Conservation (phyloP, 2,329 filamentous ascomycete genomes). For the Penicillium sp. region DNA sequence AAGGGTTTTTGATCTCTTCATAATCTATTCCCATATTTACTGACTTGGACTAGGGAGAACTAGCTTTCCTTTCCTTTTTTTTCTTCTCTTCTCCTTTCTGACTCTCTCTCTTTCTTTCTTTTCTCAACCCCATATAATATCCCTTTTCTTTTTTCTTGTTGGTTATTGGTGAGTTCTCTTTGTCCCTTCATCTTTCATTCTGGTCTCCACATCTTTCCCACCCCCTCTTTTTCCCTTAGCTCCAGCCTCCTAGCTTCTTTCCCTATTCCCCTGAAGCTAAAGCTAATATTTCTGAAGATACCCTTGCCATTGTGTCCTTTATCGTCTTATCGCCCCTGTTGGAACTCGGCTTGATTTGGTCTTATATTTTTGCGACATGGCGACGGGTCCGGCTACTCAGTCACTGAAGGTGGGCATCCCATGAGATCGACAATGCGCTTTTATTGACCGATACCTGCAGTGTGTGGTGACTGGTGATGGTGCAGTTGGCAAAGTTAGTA, state of each 20-base stretch:
- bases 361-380: slow-evolving; percentile 48
- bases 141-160: not conserved
- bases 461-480: slow-evolving; percentile 99
- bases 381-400: slow-evolving; percentile 81
- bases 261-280: slow-evolving; percentile 17
- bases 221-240: slow-evolving; percentile 19
- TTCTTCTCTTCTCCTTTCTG: not conserved
- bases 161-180: slow-evolving; percentile 1
- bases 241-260: slow-evolving; percentile 15
- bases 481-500: slow-evolving; percentile 92
- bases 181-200: slow-evolving; percentile 3
- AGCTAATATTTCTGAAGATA: slow-evolving; percentile 6
- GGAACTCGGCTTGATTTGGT: not conserved
- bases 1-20: not conserved
- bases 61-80: slow-evolving; percentile 4
- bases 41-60: not conserved
- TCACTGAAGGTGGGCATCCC: slow-evolving; percentile 72
- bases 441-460: slow-evolving; percentile 53
- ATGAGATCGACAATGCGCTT: slow-evolving; percentile 20
- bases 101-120: not conserved
- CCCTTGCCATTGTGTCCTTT: slow-evolving; percentile 6
- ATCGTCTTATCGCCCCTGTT: slow-evolving; percentile 4
- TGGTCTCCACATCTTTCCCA: slow-evolving; percentile 16
- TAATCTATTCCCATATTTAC: not conserved
- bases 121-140: not conserved